A percentile compares a stretch with the other conserved stretches of the same genome.
Evolutionary conservation across 1,284 basidiomycete species (phyloP).

Genomic region (Farysia itapuensis): DNA sequence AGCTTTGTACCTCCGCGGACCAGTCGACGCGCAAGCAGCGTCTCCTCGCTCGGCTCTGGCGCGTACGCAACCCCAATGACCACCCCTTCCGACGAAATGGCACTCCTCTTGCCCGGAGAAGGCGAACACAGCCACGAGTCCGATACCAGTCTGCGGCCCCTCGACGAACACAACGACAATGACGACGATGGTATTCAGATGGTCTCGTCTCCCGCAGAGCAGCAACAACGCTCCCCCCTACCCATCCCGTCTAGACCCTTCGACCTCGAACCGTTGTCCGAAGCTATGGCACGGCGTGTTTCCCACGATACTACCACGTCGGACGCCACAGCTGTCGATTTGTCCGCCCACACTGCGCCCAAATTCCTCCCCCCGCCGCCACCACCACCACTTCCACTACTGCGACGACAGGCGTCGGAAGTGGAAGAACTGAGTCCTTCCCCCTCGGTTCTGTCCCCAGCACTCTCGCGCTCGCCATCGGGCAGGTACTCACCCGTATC

Average conservation of each 20-base stretch:
- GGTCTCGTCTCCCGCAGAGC: background rate
- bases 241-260: background rate
- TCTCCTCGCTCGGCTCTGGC: conserved; percentile 37
- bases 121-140: conserved; percentile 3
- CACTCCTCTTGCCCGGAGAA: conserved; percentile 28
- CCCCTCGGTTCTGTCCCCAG: conserved; percentile 18
- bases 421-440: conserved; percentile 31
- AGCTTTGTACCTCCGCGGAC: conserved; percentile 15
- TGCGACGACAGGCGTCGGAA: conserved; percentile 12
- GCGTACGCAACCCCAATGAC: conserved; percentile 38
- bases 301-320: conserved; percentile 28
- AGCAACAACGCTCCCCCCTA: background rate
- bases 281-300: conserved; percentile 1
- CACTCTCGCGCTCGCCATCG: conserved; percentile 18
- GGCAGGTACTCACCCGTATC: conserved; percentile 14
- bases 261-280: background rate
- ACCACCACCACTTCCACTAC: no score
- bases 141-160: conserved; percentile 12
- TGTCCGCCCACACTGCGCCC: conserved; percentile 11
- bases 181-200: conserved; percentile 1
- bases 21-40: conserved; percentile 31
- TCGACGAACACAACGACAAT: conserved; percentile 10
- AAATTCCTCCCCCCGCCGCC: conserved; percentile 1
- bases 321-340: conserved; percentile 26
- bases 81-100: conserved; percentile 40